Evolutionary conservation across 1,284 basidiomycete genomes (phyloP).

Genomic region (Schizophyllum amplum): DNA sequence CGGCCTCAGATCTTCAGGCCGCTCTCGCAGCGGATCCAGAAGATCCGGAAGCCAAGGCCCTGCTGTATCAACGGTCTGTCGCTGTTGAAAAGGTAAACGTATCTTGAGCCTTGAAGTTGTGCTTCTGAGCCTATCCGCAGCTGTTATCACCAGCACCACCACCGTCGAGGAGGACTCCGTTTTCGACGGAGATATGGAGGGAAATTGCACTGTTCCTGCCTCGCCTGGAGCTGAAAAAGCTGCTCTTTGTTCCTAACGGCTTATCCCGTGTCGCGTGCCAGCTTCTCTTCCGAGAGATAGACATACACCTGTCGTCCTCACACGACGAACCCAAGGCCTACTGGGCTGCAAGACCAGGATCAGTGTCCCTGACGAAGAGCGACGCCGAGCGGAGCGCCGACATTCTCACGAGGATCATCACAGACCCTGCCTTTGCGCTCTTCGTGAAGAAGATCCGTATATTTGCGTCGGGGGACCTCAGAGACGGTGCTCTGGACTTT

Average conservation of each 20-base stretch:
- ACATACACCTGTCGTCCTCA: conserved; percentile 47
- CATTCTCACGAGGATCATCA: conserved; percentile 58
- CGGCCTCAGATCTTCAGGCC: conserved; percentile 48
- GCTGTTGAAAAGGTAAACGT: conserved; percentile 34
- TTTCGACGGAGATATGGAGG: conserved; percentile 65
- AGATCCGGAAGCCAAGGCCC: conserved; percentile 55
- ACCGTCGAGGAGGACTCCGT: conserved; percentile 26
- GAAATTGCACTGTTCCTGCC: conserved; percentile 58
- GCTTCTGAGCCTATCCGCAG: conserved; percentile 14
- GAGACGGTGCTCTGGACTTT: conserved; percentile 49
- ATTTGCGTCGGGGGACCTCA: conserved; percentile 37
- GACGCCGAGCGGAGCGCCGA: conserved; percentile 62
- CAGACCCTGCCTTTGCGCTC: conserved; percentile 49
- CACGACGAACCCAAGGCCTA: conserved; percentile 25
- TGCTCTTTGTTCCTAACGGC: conserved; percentile 56
- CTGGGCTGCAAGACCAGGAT: conserved; percentile 13
- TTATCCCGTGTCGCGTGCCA: conserved; percentile 63
- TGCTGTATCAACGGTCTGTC: conserved; percentile 44
- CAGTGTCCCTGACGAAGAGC: conserved; percentile 29
- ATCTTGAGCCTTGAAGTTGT: background rate
- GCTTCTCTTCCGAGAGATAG: conserved; percentile 54
- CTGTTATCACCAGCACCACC: conserved; percentile 24
- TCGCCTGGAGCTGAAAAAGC: conserved; percentile 54
- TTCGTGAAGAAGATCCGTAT: conserved; percentile 51
- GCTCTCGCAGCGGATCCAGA: conserved; percentile 57